Conservation (phyloP, 345 rosid species). For the Pugionium cornutum region DNA sequence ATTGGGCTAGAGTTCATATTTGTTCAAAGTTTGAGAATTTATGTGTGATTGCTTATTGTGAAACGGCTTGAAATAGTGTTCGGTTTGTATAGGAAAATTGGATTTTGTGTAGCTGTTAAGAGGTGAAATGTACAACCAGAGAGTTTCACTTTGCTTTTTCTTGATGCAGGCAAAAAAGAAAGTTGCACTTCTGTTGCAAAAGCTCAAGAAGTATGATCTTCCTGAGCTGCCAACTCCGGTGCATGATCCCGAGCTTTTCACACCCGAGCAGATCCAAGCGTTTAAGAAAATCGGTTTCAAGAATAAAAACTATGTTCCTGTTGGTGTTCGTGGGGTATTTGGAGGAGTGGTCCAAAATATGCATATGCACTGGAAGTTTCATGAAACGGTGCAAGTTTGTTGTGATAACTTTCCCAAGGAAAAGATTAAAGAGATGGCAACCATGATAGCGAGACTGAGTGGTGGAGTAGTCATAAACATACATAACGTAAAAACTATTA, state of each 20-base stretch:
- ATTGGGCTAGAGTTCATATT: not conserved
- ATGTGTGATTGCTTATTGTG: no score
- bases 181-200: conserved; percentile 82
- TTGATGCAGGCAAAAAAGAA: conserved; percentile 88
- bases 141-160: not conserved
- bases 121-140: no score
- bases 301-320: conserved; percentile 92
- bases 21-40: no score
- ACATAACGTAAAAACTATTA: conserved; percentile 88
- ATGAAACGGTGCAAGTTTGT: conserved; percentile 95
- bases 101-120: no score
- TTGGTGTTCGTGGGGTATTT: conserved; percentile 97
- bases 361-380: conserved; percentile 99
- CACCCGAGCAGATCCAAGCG: conserved; percentile 82
- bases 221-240: conserved; percentile 84
- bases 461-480: conserved; percentile 86
- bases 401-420: conserved; percentile 95
- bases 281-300: conserved; percentile 84
- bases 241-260: conserved; percentile 91
- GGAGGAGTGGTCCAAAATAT: conserved; percentile 98
- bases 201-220: conserved; percentile 90
- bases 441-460: conserved; percentile 84
- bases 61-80: no score
- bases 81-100: no score
- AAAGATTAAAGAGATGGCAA: conserved; percentile 93